Conservation (phyloP, 306 rosid species). For the Lithocarpus polystachyus region DNA sequence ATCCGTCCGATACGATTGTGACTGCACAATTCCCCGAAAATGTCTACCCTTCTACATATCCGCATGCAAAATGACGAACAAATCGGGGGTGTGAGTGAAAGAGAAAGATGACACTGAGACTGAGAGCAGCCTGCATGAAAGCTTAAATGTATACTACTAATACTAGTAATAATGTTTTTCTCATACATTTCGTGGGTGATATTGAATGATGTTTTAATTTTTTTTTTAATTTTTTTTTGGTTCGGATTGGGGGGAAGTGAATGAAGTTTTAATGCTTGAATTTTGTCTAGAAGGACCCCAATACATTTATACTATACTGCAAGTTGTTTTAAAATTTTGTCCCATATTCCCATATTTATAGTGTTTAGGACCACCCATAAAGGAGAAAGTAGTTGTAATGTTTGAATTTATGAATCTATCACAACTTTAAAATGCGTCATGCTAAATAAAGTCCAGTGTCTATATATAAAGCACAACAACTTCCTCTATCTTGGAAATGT, state of each 20-base stretch:
- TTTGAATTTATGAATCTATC: slow-evolving; percentile 32
- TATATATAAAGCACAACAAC: too few species aligned
- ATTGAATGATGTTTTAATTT: slow-evolving; percentile 53
- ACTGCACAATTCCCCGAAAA: slow-evolving; percentile 37
- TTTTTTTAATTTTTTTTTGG: not conserved
- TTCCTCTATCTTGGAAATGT: too few species aligned
- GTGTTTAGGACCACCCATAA: slow-evolving; percentile 31
- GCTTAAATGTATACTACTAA: not conserved
- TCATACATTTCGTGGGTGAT: slow-evolving; percentile 79
- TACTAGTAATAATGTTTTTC: slow-evolving; percentile 48
- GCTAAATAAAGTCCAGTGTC: too few species aligned
- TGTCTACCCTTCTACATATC: slow-evolving; percentile 16
- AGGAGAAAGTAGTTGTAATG: slow-evolving; percentile 31
- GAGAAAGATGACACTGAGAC: not conserved
- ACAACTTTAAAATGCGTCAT: too few species aligned
- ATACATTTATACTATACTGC: slow-evolving; percentile 12
- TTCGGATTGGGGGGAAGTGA: slow-evolving; percentile 48
- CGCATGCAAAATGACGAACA: not conserved
- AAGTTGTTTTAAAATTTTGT: slow-evolving; percentile 55
- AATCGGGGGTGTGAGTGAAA: not conserved
- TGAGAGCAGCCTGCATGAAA: slow-evolving; percentile 20
- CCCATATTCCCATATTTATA: slow-evolving; percentile 53
- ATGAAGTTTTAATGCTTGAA: slow-evolving; percentile 39
- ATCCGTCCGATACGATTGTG: slow-evolving; percentile 24
- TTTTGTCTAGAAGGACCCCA: slow-evolving; percentile 28